Evolutionary conservation across 1,284 basidiomycete species (phyloP).

Genomic region (Rhizoctonia solani): DNA sequence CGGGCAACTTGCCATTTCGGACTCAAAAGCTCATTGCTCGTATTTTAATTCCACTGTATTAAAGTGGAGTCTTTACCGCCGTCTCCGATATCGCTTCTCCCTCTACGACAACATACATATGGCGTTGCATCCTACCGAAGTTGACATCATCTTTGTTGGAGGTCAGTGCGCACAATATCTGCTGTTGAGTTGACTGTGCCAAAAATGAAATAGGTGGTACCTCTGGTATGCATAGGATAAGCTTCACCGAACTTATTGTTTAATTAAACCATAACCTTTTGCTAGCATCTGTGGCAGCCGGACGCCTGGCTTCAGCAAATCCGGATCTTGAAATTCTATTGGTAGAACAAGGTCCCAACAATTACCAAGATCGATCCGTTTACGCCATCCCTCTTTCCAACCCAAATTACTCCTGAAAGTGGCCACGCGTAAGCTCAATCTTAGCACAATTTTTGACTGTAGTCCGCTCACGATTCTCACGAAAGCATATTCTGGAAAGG

Average conservation of each 20-base stretch:
- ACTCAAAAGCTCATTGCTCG: too few relatives aligned
- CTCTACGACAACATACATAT: background rate
- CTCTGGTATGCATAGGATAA: background rate
- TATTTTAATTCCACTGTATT: too few relatives aligned
- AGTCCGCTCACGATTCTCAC: background rate
- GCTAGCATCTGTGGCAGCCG: slow-evolving; percentile 22
- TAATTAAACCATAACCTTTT: background rate
- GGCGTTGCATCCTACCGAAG: background rate
- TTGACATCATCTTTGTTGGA: slow-evolving; percentile 15
- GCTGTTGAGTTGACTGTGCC: background rate
- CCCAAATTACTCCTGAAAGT: slow-evolving; percentile 9
- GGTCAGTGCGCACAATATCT: background rate
- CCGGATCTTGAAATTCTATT: slow-evolving; percentile 18
- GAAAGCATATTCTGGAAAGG: slow-evolving; percentile 20
- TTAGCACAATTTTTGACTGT: too few relatives aligned
- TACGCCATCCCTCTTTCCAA: background rate
- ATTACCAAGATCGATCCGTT: slow-evolving; percentile 7
- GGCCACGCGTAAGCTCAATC: slow-evolving; percentile 1
- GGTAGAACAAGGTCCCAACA: slow-evolving; percentile 25
- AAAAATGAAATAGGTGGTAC: background rate
- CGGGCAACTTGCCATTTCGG: too few relatives aligned
- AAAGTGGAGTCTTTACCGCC: too few relatives aligned
- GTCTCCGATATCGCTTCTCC: too few relatives aligned
- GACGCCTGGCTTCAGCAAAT: slow-evolving; percentile 19
- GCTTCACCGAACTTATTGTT: too few relatives aligned